Evolutionary conservation across 1,284 basidiomycete genomes (phyloP), one percentile per base, ranked within the genome.

Genomic region (Ceratobasidium theobromae): DNA sequence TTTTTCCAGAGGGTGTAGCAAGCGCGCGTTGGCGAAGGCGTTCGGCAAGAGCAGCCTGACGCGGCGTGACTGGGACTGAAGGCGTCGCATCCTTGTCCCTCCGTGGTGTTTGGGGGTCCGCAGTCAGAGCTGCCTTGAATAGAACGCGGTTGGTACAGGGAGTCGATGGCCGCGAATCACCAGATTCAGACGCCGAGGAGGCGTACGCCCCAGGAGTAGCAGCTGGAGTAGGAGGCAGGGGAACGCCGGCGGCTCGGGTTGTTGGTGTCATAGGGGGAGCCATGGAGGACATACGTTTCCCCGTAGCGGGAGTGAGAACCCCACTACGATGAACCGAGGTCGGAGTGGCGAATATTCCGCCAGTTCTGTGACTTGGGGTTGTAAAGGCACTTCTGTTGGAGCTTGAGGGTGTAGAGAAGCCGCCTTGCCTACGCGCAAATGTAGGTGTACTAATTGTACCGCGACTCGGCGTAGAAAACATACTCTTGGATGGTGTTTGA

Each of bases 41-140:
- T 70, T 92, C 89, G 72, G 88, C 89, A 0, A 92, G 76, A 1
- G 89, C 89, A 70, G 86, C 83, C 45, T 89, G 82, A 49, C 89
- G 83, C 46, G 88, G 86, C 43, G 85, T 69, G 21, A 60, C 60
- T 4, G 66, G 69, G 1, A 57, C 65, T 23, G 67, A 52, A 23
- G 67, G 53, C 3, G 57, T 64, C 5, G 60, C 43, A 21, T 46
- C 49, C 16, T 58, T 67, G 23, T 62, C 58, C 18, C 23, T 62
- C 3, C 46, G 58, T 12, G 58, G 58, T 14, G 58, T 62, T 14
- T 51, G 46, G 30, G 58, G 58, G 18, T 62, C 46, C 23, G 51
- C 27, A 12, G 21, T 14, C n/a, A 5, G 48, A 5, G 43, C 32
- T 1, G 46, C 25, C 25, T 49, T 45, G 46, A 62, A 62, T 9